phyloP scores from a whole-genome alignment of 2,329 filamentous ascomycete genomes.

The Talaromyces verruculosus region DNA sequence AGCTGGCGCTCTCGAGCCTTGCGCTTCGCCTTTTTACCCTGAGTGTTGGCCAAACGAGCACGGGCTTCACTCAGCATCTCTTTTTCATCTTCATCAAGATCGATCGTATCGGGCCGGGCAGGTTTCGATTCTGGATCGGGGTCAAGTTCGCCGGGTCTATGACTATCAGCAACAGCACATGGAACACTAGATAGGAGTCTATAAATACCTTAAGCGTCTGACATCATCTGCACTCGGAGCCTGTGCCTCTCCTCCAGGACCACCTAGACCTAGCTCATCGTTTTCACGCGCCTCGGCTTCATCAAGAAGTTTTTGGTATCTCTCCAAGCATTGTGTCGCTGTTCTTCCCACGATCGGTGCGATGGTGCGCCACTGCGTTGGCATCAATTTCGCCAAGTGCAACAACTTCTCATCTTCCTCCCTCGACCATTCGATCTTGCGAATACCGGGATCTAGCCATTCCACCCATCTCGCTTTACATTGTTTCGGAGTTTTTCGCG shows the following conservation, averaged over 20 bases:
- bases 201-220: slow-evolving; percentile 64
- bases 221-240: slow-evolving; percentile 93
- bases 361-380: slow-evolving; percentile 98
- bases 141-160: slow-evolving; percentile 83
- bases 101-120: slow-evolving; percentile 91
- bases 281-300: slow-evolving; percentile 89
- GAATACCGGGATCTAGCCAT: slow-evolving; percentile 96
- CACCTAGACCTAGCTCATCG: slow-evolving; percentile 75
- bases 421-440: slow-evolving; percentile 98
- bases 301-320: slow-evolving; percentile 93
- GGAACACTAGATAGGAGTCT: slow-evolving; percentile 10
- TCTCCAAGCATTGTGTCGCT: slow-evolving; percentile 93
- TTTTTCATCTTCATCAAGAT: slow-evolving; percentile 98
- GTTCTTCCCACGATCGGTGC: slow-evolving; percentile 94
- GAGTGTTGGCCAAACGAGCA: slow-evolving; percentile 92
- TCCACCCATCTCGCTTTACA: slow-evolving; percentile 98
- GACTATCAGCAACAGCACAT: slow-evolving; percentile 22
- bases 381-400: slow-evolving; percentile 96
- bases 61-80: slow-evolving; percentile 98
- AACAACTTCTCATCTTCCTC: slow-evolving; percentile 98
- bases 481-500: slow-evolving; percentile 96
- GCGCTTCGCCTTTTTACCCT: slow-evolving; percentile 97
- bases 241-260: slow-evolving; percentile 80
- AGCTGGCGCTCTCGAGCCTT: slow-evolving; percentile 95
- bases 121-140: slow-evolving; percentile 97